phyloP scores from a whole-genome alignment of 1,284 basidiomycete species.

The Phaffia rhodozyma region DNA sequence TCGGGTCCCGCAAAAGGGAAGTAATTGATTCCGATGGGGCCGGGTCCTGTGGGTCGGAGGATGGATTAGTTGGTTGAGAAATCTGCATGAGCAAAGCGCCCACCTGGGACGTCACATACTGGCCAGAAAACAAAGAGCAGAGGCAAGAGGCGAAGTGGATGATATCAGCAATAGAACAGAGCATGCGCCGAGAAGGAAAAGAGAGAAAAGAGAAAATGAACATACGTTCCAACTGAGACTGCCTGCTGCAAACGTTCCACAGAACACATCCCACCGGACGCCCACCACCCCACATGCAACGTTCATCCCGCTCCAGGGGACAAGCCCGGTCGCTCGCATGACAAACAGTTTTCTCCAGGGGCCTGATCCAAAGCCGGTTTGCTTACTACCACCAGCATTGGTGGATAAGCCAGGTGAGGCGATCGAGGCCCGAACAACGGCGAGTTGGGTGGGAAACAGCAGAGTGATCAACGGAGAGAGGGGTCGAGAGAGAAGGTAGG shows the following conservation, averaged over 20 bases:
- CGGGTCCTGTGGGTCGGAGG: background rate
- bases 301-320: constrained; percentile 90
- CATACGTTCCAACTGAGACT: constrained; percentile 61
- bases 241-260: constrained; percentile 71
- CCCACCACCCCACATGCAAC: constrained; percentile 82
- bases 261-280: constrained; percentile 66
- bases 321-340: constrained; percentile 73
- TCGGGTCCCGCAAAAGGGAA: constrained; percentile 34
- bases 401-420: constrained; percentile 26
- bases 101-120: constrained; percentile 22
- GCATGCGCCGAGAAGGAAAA: background rate
- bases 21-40: constrained; percentile 28
- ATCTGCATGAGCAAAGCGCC: constrained; percentile 34
- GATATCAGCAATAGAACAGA: background rate
- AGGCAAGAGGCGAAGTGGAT: background rate
- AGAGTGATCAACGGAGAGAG: constrained; percentile 67
- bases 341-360: constrained; percentile 69
- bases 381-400: background rate
- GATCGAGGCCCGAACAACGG: constrained; percentile 43
- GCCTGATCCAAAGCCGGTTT: background rate
- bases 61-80: constrained; percentile 23
- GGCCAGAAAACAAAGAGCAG: background rate
- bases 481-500: constrained; percentile 66
- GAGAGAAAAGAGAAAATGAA: constrained; percentile 30
- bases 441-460: constrained; percentile 67